A percentile compares a stretch with the other conserved stretches of the same genome.
phyloP scores from a whole-genome alignment of 495 filamentous ascomycete species.

The Talaromyces ruber region DNA sequence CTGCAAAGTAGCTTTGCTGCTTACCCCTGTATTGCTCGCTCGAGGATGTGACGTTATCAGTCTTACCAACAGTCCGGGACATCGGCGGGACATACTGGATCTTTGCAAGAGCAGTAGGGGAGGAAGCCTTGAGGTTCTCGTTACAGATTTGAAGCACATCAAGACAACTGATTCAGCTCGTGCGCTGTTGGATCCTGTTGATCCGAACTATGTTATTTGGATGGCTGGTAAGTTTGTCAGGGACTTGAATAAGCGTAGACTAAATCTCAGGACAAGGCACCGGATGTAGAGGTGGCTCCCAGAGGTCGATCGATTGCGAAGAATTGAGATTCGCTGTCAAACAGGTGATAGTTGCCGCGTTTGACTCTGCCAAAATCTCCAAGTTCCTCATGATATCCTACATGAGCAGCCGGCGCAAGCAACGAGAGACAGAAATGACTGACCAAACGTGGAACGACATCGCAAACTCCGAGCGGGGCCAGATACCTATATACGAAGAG shows the following conservation, averaged over 20 bases:
- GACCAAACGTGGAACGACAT: neutral
- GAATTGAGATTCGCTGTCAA: neutral
- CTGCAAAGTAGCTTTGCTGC: neutral
- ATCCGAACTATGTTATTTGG: conserved; percentile 1
- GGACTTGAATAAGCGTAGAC: neutral
- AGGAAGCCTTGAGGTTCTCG: neutral
- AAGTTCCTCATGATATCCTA: conserved; percentile 1
- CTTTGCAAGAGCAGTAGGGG: neutral
- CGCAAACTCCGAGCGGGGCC: neutral
- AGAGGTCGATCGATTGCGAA: neutral
- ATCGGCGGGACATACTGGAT: neutral
- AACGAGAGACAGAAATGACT: neutral
- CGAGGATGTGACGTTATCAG: neutral
- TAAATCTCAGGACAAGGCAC: neutral
- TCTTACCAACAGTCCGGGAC: neutral
- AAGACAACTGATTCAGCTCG: neutral
- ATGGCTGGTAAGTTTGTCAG: neutral
- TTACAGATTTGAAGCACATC: neutral
- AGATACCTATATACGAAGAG: neutral
- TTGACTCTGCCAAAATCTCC: neutral
- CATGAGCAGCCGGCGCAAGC: neutral
- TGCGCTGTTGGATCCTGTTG: neutral
- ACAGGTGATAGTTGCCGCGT: neutral
- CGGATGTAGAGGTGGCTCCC: neutral
- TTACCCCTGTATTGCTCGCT: neutral